Evolutionary conservation across 2,329 filamentous ascomycete genomes (phyloP).

Genomic region (Raffaelea albimanens): DNA sequence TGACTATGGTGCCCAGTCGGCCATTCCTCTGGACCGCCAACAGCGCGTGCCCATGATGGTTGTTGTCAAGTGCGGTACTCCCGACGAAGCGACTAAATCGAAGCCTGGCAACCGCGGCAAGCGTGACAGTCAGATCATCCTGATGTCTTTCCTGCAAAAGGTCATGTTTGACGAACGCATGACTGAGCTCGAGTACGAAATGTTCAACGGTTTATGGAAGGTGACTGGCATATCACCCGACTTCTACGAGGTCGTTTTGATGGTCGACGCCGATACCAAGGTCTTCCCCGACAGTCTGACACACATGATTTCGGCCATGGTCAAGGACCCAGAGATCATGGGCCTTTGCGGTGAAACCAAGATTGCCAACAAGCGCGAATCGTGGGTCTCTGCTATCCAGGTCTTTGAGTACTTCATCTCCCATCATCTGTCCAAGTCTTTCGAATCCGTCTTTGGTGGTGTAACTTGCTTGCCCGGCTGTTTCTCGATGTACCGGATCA

Average conservation of each 20-base stretch:
- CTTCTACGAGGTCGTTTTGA: slow-evolving; percentile 95
- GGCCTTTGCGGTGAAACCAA: slow-evolving; percentile 97
- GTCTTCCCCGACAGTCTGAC: slow-evolving; percentile 97
- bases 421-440: slow-evolving; percentile 91
- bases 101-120: slow-evolving; percentile 98
- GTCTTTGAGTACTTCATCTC: slow-evolving; percentile 99
- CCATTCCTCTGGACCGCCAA: slow-evolving; percentile 76
- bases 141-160: slow-evolving; percentile 99
- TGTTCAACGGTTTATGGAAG: slow-evolving; percentile 99
- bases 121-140: slow-evolving; percentile 95
- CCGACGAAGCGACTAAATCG: slow-evolving; percentile 66
- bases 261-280: slow-evolving; percentile 99
- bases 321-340: slow-evolving; percentile 98
- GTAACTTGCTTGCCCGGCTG: slow-evolving; percentile 96
- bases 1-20: slow-evolving; percentile 77
- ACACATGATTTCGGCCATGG: slow-evolving; percentile 98
- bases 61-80: slow-evolving; percentile 90
- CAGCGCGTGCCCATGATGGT: slow-evolving; percentile 97
- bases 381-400: slow-evolving; percentile 96
- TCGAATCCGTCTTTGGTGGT: slow-evolving; percentile 97
- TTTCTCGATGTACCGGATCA: slow-evolving; percentile 99
- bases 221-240: slow-evolving; percentile 97
- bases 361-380: slow-evolving; percentile 94
- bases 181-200: slow-evolving; percentile 98
- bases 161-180: slow-evolving; percentile 99